A percentile compares a stretch with the other conserved stretches of the same genome.
phyloP scores from a whole-genome alignment of 2,329 filamentous ascomycete species.

The Whalleya microplaca region DNA sequence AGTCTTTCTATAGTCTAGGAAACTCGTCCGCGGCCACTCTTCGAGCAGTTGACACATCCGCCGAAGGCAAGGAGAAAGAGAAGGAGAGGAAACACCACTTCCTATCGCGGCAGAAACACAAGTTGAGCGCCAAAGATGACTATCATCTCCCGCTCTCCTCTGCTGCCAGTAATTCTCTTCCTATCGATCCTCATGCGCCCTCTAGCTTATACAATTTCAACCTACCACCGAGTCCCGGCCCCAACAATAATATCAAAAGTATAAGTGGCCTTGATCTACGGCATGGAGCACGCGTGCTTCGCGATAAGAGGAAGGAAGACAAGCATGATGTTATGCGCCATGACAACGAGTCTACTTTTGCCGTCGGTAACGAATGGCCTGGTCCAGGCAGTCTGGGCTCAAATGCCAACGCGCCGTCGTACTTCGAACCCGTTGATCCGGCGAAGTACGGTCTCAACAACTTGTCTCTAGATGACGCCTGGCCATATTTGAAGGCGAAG shows the following conservation, averaged over 20 bases:
- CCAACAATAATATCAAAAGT: conserved; percentile 74
- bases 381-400: conserved; percentile 57
- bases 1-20: conserved; percentile 72
- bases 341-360: conserved; percentile 55
- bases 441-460: conserved; percentile 68
- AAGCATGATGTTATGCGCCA: conserved; percentile 52
- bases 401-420: conserved; percentile 48
- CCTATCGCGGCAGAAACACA: conserved; percentile 77
- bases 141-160: conserved; percentile 74
- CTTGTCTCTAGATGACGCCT: conserved; percentile 77
- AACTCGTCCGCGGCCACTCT: conserved; percentile 80
- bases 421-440: conserved; percentile 57
- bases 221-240: conserved; percentile 71
- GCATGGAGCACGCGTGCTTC: conserved; percentile 74
- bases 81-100: conserved; percentile 83
- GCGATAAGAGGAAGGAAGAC: conserved; percentile 81
- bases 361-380: conserved; percentile 52
- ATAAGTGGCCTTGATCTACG: conserved; percentile 80
- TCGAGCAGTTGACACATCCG: conserved; percentile 60
- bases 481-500: conserved; percentile 78
- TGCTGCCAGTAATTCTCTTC: conserved; percentile 74
- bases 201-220: conserved; percentile 81
- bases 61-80: conserved; percentile 60
- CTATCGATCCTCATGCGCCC: conserved; percentile 74
- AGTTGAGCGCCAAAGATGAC: conserved; percentile 73